Percentiles rank a stretch among this genome's conserved stretches.
Conservation (phyloP, 2,329 filamentous ascomycete genomes). For the Hypoxylon sp. region DNA sequence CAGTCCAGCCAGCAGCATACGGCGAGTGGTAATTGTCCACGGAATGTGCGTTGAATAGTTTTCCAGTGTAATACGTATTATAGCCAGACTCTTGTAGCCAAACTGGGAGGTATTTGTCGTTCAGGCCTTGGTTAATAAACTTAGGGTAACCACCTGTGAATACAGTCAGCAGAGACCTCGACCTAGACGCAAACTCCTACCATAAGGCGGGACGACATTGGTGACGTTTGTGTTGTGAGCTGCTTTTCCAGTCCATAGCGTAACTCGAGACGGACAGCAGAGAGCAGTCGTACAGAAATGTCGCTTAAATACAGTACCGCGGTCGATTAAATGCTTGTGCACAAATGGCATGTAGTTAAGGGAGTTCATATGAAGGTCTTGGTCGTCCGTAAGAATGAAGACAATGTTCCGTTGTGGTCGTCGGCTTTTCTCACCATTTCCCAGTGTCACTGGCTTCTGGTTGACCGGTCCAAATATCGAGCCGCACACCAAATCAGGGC, state of each 20-base stretch:
- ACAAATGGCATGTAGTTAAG: slow-evolving; percentile 72
- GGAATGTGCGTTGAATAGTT: slow-evolving; percentile 77
- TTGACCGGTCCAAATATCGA: slow-evolving; percentile 37
- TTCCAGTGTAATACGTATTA: slow-evolving; percentile 80
- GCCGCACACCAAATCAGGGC: slow-evolving; percentile 9
- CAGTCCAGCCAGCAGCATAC: slow-evolving; percentile 71
- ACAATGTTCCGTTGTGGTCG: slow-evolving; percentile 68
- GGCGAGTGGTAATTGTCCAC: slow-evolving; percentile 73
- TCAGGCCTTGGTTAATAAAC: slow-evolving; percentile 74
- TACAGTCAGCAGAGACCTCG: slow-evolving; percentile 18
- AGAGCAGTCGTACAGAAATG: slow-evolving; percentile 77
- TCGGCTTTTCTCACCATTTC: slow-evolving; percentile 9
- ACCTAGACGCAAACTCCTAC: slow-evolving; percentile 66
- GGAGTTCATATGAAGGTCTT: slow-evolving; percentile 74
- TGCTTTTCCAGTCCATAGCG: slow-evolving; percentile 74
- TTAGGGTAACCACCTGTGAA: slow-evolving; percentile 72
- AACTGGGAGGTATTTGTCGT: slow-evolving; percentile 76
- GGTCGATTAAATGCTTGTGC: slow-evolving; percentile 67
- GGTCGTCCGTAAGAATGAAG: slow-evolving; percentile 78
- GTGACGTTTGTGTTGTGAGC: slow-evolving; percentile 82
- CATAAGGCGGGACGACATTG: slow-evolving; percentile 68
- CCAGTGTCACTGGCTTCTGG: slow-evolving; percentile 40
- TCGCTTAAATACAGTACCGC: slow-evolving; percentile 71
- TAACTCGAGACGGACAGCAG: slow-evolving; percentile 78
- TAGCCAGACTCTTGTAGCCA: slow-evolving; percentile 80